Base-by-base conservation (phyloP, 192 early-diverging fungal genomes). In the Helicostylum pulchrum region DNA sequence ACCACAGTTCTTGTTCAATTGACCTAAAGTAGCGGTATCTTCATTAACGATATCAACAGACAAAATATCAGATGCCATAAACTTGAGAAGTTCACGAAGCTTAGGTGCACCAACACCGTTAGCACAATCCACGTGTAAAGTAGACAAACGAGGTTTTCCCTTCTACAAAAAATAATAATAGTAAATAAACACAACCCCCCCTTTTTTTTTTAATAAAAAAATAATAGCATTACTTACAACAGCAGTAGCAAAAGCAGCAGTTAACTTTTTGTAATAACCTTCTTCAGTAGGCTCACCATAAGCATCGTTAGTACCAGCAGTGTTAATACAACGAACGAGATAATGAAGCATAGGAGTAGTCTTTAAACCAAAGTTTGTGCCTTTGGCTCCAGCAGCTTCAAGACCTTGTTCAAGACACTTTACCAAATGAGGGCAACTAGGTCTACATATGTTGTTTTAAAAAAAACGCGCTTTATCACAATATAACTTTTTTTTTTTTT, bases 311-410 rank as follows among this genome's bases (percentile, higher is more conserved):
- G 67, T 69, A 30, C 52, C 59, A 20, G 50, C 26, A 20, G 67
- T 69, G 46, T 69, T 69, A 12, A 69, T 62, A n/a, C 67, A 69
- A 56, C 61, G 53, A 46, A 69, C 71, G 45, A 73, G 54, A 69
- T 97, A 99, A 72, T 99, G 97, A 62, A 99, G 83, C 74, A 98
- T 95, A 62, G 97, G 97, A 8, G 97, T 99, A 47, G 95, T 98
- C 52, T 91, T 78, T 36, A 99, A 67, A 26, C 95, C 95, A 63
- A 85, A 92, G 73, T 97, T 90, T 21, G 75, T 87, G 15, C 87
- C 77, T 6, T 81, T 69, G 14, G 85, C 91, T 32, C 77, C 85
- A 64, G 92, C 54, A 8, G 86, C 90, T 17, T 82, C 71, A 34
- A 97, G 83, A 21, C 94, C 96, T 73, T 92, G 91, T 54, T 82